Percentiles rank a stretch among this genome's conserved stretches.
phyloP scores from a whole-genome alignment of 78 protist genomes.

The Abeoforma whisleri region DNA sequence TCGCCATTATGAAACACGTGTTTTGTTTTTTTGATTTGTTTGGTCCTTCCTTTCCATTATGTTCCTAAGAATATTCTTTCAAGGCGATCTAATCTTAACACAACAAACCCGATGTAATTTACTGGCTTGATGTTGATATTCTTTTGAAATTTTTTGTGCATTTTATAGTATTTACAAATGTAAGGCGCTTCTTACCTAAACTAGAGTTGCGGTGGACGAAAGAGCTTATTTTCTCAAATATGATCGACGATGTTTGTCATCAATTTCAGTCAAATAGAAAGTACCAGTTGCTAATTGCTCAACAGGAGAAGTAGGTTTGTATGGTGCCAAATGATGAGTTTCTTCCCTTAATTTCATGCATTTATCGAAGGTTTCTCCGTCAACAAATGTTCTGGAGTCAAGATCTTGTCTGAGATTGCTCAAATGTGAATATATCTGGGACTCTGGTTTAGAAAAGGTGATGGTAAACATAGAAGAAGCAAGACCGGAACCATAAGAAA shows the following conservation, averaged over 20 bases:
- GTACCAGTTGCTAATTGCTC: conserved; percentile 64
- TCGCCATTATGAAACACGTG: too few relatives aligned
- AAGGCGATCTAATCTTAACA: too few relatives aligned
- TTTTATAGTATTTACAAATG: too few relatives aligned
- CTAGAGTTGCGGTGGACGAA: too few relatives aligned
- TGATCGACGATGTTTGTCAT: conserved; percentile 52
- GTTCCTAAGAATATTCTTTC: too few relatives aligned
- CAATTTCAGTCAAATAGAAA: conserved; percentile 56
- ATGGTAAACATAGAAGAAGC: conserved; percentile 77
- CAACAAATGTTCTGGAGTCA: conserved; percentile 41
- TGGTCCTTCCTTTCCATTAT: too few relatives aligned
- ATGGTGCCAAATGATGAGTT: conserved; percentile 43
- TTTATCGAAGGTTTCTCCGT: conserved; percentile 50
- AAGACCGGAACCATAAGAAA: conserved; percentile 90
- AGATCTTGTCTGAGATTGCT: conserved; percentile 55
- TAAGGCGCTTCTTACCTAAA: too few relatives aligned
- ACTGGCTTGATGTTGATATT: too few relatives aligned
- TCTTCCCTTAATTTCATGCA: conserved; percentile 54
- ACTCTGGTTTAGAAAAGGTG: conserved; percentile 46
- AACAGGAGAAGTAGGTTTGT: conserved; percentile 49
- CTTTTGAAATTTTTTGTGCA: too few relatives aligned
- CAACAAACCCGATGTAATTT: too few relatives aligned
- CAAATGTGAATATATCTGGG: background rate
- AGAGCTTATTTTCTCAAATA: too few relatives aligned
- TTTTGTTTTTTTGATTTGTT: too few relatives aligned